Percentiles rank a stretch among this genome's conserved stretches.
Conservation (phyloP, 192 early-diverging fungal genomes). For the Dispira simplex region DNA sequence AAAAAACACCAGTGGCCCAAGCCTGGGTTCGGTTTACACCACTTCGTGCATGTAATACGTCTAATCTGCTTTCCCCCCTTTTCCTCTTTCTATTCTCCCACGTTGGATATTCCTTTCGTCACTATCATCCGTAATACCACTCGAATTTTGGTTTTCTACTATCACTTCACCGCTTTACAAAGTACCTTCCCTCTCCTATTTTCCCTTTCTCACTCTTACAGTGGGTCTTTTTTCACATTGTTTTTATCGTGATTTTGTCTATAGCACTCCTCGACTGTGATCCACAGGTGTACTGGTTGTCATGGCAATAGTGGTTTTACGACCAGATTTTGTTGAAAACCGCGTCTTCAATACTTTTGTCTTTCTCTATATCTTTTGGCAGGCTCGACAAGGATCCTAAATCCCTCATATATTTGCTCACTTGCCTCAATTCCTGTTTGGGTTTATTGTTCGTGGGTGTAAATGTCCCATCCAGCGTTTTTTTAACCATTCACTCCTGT, state of each 20-base stretch:
- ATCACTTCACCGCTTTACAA: no score
- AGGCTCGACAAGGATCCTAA: constrained; percentile 1
- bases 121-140: no score
- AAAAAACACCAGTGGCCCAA: no score
- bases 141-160: no score
- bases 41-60: no score
- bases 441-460: not conserved
- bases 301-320: not conserved
- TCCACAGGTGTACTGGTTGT: no score
- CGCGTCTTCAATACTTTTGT: constrained; percentile 5
- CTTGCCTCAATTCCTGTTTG: not conserved
- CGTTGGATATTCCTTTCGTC: no score
- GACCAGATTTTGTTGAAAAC: not conserved
- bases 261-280: no score
- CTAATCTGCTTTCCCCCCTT: no score
- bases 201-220: not conserved
- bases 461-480: not conserved
- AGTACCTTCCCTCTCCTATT: not conserved
- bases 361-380: not conserved
- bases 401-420: not conserved
- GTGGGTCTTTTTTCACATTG: not conserved
- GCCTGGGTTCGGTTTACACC: no score
- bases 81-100: no score
- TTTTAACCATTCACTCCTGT: not conserved
- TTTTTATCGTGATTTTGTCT: not conserved